Evolutionary conservation across 164 flowering plant genomes (phyloP).

Genomic region (Nymphaea thermarum): DNA sequence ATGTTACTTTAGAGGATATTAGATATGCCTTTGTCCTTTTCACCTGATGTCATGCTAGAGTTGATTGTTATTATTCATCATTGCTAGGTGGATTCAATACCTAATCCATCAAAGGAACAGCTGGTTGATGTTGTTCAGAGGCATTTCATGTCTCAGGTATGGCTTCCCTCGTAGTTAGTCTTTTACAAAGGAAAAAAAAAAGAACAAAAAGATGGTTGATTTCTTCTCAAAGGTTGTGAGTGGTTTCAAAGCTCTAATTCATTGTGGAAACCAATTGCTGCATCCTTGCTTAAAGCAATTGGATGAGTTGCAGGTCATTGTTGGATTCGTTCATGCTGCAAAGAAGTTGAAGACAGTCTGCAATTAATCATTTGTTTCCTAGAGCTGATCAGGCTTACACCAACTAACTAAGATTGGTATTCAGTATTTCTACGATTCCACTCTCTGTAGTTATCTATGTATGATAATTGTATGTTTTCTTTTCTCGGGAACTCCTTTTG

Average conservation of each 20-base stretch:
- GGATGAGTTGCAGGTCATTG: slow-evolving; percentile 96
- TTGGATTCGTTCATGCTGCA: slow-evolving; percentile 74
- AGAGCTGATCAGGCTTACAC: not conserved
- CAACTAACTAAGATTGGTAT: not conserved
- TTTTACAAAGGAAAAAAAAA: no score
- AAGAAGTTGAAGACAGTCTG: slow-evolving; percentile 74
- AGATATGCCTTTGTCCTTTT: not conserved
- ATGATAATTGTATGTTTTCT: no score
- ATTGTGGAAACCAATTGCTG: slow-evolving; percentile 11
- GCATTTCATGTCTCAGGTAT: slow-evolving; percentile 96
- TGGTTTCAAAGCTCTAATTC: not conserved
- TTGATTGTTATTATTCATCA: not conserved
- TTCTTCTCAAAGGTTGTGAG: not conserved
- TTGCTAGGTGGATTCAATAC: slow-evolving; percentile 53
- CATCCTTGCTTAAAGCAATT: slow-evolving; percentile 47
- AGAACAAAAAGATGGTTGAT: not conserved
- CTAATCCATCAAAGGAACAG: slow-evolving; percentile 86
- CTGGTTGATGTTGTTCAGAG: slow-evolving; percentile 76
- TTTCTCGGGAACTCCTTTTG: no score
- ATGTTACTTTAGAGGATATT: no score
- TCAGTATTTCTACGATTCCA: not conserved
- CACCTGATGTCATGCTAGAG: not conserved
- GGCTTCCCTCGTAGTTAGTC: no score
- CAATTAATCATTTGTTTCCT: slow-evolving; percentile 28
- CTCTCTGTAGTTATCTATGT: not conserved